A percentile compares a stretch with the other conserved stretches of the same genome.
Evolutionary conservation across 2,329 filamentous ascomycete species (phyloP).

Genomic region (Alternaria dauci): DNA sequence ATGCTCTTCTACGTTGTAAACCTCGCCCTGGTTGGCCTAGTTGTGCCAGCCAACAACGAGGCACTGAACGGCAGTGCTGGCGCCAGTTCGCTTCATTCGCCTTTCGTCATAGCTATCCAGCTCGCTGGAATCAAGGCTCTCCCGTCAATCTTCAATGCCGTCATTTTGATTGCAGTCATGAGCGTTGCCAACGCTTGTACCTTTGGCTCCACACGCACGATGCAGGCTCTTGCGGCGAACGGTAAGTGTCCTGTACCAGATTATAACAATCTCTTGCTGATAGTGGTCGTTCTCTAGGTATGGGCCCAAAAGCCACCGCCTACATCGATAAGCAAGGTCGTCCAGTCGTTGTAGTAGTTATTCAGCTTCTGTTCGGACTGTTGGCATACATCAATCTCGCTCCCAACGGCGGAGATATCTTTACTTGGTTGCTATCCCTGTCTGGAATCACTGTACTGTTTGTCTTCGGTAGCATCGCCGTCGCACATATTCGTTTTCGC

Average conservation of each 20-base stretch:
- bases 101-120: constrained; percentile 71
- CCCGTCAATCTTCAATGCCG: constrained; percentile 71
- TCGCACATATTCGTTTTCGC: constrained; percentile 91
- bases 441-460: constrained; percentile 76
- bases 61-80: constrained; percentile 4
- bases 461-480: constrained; percentile 81
- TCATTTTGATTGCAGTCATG: constrained; percentile 67
- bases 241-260: constrained; percentile 12
- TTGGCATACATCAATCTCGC: constrained; percentile 74
- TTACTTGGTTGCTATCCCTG: constrained; percentile 80
- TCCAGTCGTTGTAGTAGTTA: constrained; percentile 74
- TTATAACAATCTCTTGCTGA: background rate
- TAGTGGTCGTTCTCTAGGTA: constrained; percentile 42
- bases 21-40: constrained; percentile 52
- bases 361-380: constrained; percentile 74
- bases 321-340: constrained; percentile 85
- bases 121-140: constrained; percentile 67
- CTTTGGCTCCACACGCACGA: constrained; percentile 63
- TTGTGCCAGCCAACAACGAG: constrained; percentile 46
- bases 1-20: constrained; percentile 55
- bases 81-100: constrained; percentile 53
- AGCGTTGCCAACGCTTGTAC: constrained; percentile 66
- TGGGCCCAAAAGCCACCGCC: constrained; percentile 76
- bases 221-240: constrained; percentile 60
- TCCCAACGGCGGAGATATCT: constrained; percentile 66